phyloP scores from a whole-genome alignment of 1,284 basidiomycete species.

The Ganoderma lucidum region DNA sequence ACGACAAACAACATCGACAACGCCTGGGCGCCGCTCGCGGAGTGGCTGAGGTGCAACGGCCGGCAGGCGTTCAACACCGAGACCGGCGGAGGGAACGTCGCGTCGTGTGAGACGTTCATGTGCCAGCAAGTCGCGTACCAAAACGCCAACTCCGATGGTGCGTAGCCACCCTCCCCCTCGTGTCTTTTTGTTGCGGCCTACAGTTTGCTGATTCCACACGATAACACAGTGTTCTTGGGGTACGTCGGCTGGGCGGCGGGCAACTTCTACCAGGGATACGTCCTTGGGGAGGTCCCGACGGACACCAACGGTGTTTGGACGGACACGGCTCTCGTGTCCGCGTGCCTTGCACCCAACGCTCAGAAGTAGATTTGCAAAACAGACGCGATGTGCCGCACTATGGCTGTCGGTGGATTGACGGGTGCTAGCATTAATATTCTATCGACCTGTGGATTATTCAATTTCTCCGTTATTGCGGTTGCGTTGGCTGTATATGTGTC shows the following conservation, averaged over 20 bases:
- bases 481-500: not conserved
- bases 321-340: conserved; percentile 49
- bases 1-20: conserved; percentile 60
- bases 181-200: not conserved
- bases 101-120: conserved; percentile 54
- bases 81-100: conserved; percentile 65
- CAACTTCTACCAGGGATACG: conserved; percentile 43
- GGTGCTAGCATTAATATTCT: not conserved
- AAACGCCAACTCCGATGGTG: conserved; percentile 58
- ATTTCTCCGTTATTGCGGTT: not conserved
- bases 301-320: conserved; percentile 48
- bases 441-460: not conserved
- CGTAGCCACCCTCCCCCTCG: conserved; percentile 19
- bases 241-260: conserved; percentile 56
- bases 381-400: not conserved
- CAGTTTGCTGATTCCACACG: not conserved
- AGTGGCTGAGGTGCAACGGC: conserved; percentile 58
- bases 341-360: conserved; percentile 49
- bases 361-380: conserved; percentile 8
- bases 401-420: not conserved
- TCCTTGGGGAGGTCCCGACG: conserved; percentile 50
- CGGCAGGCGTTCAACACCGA: conserved; percentile 71
- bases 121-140: conserved; percentile 60
- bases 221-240: conserved; percentile 46
- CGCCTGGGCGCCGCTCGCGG: conserved; percentile 55